These are phyloP conservation scores for Fusarium gaditjirri DNA, from an alignment of 2,329 filamentous ascomycete genomes.

Conservation along the genomic window DNA sequence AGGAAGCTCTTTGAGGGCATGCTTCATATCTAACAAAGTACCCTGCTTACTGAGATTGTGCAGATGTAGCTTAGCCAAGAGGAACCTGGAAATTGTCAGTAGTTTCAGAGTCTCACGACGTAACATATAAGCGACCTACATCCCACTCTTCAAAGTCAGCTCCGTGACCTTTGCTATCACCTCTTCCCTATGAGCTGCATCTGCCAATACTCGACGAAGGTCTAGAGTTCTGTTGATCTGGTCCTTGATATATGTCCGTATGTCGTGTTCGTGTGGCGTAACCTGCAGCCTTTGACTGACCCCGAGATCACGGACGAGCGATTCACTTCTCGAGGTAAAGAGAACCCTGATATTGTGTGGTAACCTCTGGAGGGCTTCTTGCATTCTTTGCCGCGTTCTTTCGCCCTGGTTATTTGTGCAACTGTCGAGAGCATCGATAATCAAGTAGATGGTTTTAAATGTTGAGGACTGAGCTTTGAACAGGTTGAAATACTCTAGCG, in stretches of 20 bases:
- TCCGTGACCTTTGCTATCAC: background rate
- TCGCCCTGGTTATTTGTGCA: background rate
- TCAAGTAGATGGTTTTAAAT: background rate
- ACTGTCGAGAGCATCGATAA: background rate
- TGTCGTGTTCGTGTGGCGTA: background rate
- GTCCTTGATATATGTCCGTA: background rate
- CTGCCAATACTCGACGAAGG: background rate
- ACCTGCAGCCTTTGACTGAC: background rate
- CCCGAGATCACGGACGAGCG: background rate
- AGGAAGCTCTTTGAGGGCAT: background rate
- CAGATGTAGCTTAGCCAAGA: background rate
- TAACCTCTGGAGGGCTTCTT: background rate
- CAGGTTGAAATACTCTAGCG: background rate
- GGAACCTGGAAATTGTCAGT: background rate
- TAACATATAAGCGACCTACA: background rate
- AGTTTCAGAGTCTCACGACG: background rate
- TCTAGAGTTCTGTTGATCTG: background rate
- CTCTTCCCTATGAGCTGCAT: background rate
- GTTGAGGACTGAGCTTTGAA: background rate
- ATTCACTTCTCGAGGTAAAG: background rate
- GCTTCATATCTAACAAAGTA: background rate
- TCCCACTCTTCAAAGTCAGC: background rate
- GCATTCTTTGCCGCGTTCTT: background rate
- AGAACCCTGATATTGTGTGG: background rate
- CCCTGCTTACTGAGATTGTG: background rate